Evolutionary conservation across 352 stramenopile genomes (phyloP).

Genomic region (Globisporangium carolinianum): DNA sequence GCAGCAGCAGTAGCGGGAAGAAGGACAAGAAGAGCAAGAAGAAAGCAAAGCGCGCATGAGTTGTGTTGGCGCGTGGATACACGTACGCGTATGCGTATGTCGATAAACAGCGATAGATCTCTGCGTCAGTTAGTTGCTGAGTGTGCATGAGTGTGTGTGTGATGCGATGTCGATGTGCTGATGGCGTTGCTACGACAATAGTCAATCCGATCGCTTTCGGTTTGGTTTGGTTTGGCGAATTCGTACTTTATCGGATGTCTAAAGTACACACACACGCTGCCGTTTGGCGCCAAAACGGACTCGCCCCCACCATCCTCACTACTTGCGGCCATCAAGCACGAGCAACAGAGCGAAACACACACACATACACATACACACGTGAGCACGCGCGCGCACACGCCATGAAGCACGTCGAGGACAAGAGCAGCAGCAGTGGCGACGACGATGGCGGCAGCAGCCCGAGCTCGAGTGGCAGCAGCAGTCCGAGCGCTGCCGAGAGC

Average conservation of each 20-base stretch:
- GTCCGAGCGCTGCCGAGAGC: slow-evolving; percentile 21
- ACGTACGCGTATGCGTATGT: too few relatives aligned
- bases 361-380: neutral
- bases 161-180: too few relatives aligned
- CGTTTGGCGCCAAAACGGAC: too few relatives aligned
- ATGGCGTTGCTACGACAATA: too few relatives aligned
- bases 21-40: slow-evolving; percentile 23
- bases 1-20: slow-evolving; percentile 35
- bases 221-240: too few relatives aligned
- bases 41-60: slow-evolving; percentile 7
- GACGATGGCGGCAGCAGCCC: slow-evolving; percentile 18
- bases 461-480: slow-evolving; percentile 14
- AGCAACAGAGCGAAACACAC: neutral
- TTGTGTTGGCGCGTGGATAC: neutral
- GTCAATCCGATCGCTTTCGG: too few relatives aligned
- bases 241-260: too few relatives aligned
- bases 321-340: neutral
- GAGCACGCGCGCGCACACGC: neutral
- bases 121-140: too few relatives aligned
- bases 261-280: too few relatives aligned
- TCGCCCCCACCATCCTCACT: neutral
- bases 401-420: slow-evolving; percentile 24
- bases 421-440: slow-evolving; percentile 18
- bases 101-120: too few relatives aligned
- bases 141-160: too few relatives aligned